Evolutionary conservation across 768 basidiomycete genomes (phyloP).

Genomic region (Boletus pseudopeckii): DNA sequence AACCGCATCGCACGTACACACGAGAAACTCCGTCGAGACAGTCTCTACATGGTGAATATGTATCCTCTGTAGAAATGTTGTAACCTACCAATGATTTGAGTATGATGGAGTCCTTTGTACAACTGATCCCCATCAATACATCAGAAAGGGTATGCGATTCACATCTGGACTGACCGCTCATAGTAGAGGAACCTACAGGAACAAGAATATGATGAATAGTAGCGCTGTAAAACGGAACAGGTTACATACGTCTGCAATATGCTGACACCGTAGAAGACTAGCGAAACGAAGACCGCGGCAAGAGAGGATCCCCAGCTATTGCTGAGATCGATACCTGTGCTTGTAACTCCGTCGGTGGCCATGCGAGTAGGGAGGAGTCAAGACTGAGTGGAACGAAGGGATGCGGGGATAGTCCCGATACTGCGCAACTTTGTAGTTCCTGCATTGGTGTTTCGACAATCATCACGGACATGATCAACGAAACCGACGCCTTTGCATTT

Average conservation of each 20-base stretch:
- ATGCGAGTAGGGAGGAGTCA: conserved; percentile 6
- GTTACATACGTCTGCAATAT: conserved; percentile 24
- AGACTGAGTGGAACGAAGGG: not conserved
- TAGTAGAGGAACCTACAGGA: conserved; percentile 25
- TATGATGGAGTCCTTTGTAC: conserved; percentile 8
- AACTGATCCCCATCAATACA: conserved; percentile 10
- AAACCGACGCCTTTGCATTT: not conserved
- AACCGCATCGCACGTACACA: too few species aligned
- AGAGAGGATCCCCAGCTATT: conserved; percentile 24
- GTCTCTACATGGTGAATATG: too few species aligned
- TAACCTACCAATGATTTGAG: conserved; percentile 16
- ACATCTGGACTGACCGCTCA: conserved; percentile 15
- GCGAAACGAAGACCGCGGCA: conserved; percentile 16
- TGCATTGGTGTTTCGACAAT: conserved; percentile 4
- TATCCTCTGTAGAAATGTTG: not conserved
- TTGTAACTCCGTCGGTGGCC: conserved; percentile 6
- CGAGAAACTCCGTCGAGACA: too few species aligned
- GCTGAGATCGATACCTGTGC: conserved; percentile 4
- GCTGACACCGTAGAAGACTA: conserved; percentile 24
- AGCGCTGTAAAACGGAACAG: not conserved
- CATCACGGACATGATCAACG: conserved; percentile 3
- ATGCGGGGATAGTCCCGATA: not conserved
- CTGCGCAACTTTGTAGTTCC: conserved; percentile 12
- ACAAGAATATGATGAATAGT: not conserved
- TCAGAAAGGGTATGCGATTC: not conserved